Percentiles rank a stretch among this genome's conserved stretches.
Evolutionary conservation across 331 rosid genomes (phyloP).

Genomic region (Phaseolus coccineus): DNA sequence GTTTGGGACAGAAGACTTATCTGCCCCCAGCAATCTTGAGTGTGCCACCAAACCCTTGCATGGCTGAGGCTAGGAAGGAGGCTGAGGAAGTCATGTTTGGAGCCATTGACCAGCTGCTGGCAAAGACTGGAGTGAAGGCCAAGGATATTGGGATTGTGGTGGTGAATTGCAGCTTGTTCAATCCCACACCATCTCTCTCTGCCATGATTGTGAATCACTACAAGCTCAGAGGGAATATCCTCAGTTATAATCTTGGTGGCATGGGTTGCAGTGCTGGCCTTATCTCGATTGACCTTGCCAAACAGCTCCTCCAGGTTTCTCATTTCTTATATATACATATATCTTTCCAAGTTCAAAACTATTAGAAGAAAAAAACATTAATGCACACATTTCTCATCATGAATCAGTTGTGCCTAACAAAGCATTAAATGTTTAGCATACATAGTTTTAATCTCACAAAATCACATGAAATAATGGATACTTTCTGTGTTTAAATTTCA

Average conservation of each 20-base stretch:
- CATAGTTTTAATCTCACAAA: not conserved
- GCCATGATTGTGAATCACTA: slow-evolving; percentile 94
- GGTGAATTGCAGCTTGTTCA: slow-evolving; percentile 91
- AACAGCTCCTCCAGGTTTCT: slow-evolving; percentile 81
- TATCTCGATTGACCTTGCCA: slow-evolving; percentile 92
- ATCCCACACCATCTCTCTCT: slow-evolving; percentile 94
- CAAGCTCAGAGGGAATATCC: slow-evolving; percentile 75
- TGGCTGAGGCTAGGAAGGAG: slow-evolving; percentile 88
- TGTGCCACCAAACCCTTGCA: slow-evolving; percentile 81
- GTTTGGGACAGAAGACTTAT: slow-evolving; percentile 80
- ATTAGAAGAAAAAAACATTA: too few species aligned
- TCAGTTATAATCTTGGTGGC: slow-evolving; percentile 91
- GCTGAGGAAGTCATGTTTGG: slow-evolving; percentile 95
- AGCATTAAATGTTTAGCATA: too few species aligned
- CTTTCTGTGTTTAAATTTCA: not conserved
- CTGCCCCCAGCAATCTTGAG: slow-evolving; percentile 70
- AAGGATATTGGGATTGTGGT: slow-evolving; percentile 91
- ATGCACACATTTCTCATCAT: too few species aligned
- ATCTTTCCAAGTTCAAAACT: not conserved
- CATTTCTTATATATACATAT: not conserved
- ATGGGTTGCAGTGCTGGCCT: slow-evolving; percentile 99
- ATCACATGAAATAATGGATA: too few species aligned
- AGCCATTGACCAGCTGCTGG: slow-evolving; percentile 76
- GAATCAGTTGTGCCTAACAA: not conserved
- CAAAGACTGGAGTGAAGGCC: slow-evolving; percentile 78